Evolutionary conservation across 2,329 filamentous ascomycete genomes (phyloP).

Genomic region (Trichophaea hybrida): DNA sequence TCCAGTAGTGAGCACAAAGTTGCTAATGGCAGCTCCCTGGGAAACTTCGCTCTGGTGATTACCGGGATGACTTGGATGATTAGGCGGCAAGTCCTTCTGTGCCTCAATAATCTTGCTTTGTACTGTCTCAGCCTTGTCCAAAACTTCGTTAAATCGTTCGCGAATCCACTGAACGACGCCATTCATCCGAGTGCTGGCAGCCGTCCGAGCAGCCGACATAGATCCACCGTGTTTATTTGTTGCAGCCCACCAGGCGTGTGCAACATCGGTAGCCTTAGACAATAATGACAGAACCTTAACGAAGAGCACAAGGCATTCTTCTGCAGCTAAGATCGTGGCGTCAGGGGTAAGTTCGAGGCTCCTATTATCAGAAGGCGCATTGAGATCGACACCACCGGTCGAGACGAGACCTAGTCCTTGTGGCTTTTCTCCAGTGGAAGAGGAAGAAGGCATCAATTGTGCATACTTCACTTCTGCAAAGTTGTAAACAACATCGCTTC

Average conservation of each 20-base stretch:
- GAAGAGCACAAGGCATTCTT: constrained; percentile 89
- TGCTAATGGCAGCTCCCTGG: constrained; percentile 39
- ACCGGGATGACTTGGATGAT: constrained; percentile 72
- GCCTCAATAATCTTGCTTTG: constrained; percentile 73
- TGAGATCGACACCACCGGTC: constrained; percentile 28
- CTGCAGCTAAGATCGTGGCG: constrained; percentile 71
- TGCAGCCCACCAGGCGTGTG: constrained; percentile 77
- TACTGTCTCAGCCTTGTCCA: constrained; percentile 94
- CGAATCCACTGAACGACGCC: constrained; percentile 93
- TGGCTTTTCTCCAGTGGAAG: constrained; percentile 35
- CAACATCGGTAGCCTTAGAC: constrained; percentile 90
- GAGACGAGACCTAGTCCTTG: constrained; percentile 26
- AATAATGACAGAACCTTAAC: constrained; percentile 85
- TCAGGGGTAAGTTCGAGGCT: constrained; percentile 72
- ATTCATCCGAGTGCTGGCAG: constrained; percentile 57
- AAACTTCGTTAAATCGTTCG: constrained; percentile 83
- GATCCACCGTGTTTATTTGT: constrained; percentile 42
- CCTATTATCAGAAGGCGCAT: constrained; percentile 35
- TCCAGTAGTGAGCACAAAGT: constrained; percentile 74
- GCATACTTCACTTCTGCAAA: constrained; percentile 98
- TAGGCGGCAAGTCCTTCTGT: constrained; percentile 65
- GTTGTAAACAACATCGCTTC: constrained; percentile 90
- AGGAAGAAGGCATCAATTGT: constrained; percentile 65
- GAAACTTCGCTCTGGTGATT: constrained; percentile 41
- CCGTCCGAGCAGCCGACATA: constrained; percentile 32